A percentile compares a stretch with the other conserved stretches of the same genome.
Evolutionary conservation across 768 basidiomycete genomes (phyloP).

Genomic region (Trametes cinnabarina): DNA sequence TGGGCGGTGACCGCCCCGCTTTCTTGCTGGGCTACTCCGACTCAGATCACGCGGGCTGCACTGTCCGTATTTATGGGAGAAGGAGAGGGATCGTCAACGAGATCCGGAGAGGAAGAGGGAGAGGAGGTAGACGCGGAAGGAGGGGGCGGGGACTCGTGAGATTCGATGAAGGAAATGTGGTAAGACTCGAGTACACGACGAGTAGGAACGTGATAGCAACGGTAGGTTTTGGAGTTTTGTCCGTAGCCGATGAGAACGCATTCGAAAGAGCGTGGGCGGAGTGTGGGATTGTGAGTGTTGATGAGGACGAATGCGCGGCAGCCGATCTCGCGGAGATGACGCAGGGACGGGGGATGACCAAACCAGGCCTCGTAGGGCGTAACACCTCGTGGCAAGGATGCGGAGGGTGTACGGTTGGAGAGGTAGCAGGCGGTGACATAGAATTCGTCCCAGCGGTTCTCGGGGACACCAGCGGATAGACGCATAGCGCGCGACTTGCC

Average conservation of each 20-base stretch:
- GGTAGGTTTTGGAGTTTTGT: conserved; percentile 25
- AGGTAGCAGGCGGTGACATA: conserved; percentile 13
- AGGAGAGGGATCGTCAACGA: background rate
- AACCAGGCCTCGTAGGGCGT: conserved; percentile 16
- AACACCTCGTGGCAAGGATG: background rate
- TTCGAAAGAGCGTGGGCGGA: conserved; percentile 17
- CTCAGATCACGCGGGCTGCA: conserved; percentile 28
- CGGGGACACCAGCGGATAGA: background rate
- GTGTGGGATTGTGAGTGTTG: conserved; percentile 22
- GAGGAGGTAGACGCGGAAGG: conserved; percentile 6
- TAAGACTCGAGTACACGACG: conserved; percentile 12
- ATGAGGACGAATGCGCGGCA: conserved; percentile 24
- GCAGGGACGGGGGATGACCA: conserved; percentile 18
- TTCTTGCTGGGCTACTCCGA: conserved; percentile 19
- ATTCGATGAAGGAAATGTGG: conserved; percentile 26
- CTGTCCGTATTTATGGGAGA: too few relatives aligned
- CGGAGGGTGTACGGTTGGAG: conserved; percentile 1
- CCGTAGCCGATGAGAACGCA: conserved; percentile 28
- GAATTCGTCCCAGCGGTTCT: conserved; percentile 13
- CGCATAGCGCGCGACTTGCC: conserved; percentile 6
- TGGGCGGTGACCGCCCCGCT: conserved; percentile 11
- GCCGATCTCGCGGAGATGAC: conserved; percentile 28
- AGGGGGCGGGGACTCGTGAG: conserved; percentile 6
- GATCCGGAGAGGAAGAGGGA: too few relatives aligned
- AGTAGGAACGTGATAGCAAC: conserved; percentile 20